Evolutionary conservation across 208 protist species (phyloP), one percentile per base, ranked within the genome.

Genomic region (Leishmania major): DNA sequence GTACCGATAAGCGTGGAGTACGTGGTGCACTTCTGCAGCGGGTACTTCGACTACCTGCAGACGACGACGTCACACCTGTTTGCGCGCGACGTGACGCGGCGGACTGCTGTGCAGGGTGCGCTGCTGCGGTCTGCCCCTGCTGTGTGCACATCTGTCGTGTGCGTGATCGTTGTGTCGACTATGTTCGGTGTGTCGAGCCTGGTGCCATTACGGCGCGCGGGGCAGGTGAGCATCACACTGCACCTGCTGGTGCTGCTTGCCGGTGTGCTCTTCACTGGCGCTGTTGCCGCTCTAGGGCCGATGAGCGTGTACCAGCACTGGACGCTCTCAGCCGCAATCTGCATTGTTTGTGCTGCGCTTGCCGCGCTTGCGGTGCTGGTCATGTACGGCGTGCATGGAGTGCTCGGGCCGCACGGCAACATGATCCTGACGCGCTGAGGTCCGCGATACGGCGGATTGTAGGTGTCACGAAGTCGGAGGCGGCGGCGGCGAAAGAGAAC

Each of bases 1-100:
- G 84, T 94, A 37, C 88, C 84, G 19, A 86, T 94, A 53, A 82
- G 80, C 43, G 78, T 91, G 40, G 89, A 91, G 81, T 91, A 94
- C 80, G 76, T 87, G 25, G 80, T 94, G 40, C 85, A 92, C 82
- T 84, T 91, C 67, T 77, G 80, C 60, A 85, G 79, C 47, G 89
- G 88, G 19, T 94, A 94, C 85, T 87, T 87, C 35, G 91, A 94
- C 79, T 94, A 91, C 78, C 78, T 94, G 77, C 87, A 94, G 64
- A 87, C 84, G 66, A 90, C 89, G 49, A 90, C 89, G 49, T 92
- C 91, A 40, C 83, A 92, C 70, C 82, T 94, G 47, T 90, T 94
- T 53, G 91, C 91, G 17, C 59, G 62, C 22, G 79, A 84, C 45
- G 84, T 89, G 31, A 90, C 87, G 53, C 80, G 85, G 47, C 51